phyloP scores from a whole-genome alignment of 23 red algal species.

The Gracilaria vermiculophylla region DNA sequence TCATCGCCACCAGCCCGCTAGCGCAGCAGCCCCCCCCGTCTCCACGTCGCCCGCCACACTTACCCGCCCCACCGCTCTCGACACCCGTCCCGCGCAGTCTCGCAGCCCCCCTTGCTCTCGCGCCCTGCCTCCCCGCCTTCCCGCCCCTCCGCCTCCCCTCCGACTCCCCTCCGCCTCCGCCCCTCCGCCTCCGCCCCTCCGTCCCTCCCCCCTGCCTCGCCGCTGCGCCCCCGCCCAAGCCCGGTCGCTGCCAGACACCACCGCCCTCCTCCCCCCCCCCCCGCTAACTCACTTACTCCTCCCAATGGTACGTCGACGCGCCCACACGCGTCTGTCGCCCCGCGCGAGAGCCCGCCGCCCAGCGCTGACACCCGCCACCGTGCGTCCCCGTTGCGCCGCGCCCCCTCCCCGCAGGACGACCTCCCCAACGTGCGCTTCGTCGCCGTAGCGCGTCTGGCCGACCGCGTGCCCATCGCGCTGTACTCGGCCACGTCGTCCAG shows the following conservation, averaged over 20 bases:
- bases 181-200: too few species aligned
- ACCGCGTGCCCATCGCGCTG: constrained; percentile 68
- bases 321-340: neutral
- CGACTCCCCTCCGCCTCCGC: too few species aligned
- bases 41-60: neutral
- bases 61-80: neutral
- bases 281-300: neutral
- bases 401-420: neutral
- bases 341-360: neutral
- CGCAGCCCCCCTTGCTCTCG: neutral
- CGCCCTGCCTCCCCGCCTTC: neutral
- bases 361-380: neutral
- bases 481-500: constrained; percentile 39
- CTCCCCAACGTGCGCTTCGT: constrained; percentile 68
- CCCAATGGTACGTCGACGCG: neutral
- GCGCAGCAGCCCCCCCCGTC: neutral
- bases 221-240: too few species aligned
- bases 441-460: constrained; percentile 71
- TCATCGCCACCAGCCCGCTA: too few species aligned
- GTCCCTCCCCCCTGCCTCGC: too few species aligned
- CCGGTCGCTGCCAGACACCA: too few species aligned
- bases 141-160: neutral
- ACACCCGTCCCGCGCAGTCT: neutral
- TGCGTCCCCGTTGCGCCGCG: neutral
- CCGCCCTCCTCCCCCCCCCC: neutral